A percentile compares a stretch with the other conserved stretches of the same genome.
Conservation (phyloP, 768 basidiomycete species). For the Lentinula detonsa region DNA sequence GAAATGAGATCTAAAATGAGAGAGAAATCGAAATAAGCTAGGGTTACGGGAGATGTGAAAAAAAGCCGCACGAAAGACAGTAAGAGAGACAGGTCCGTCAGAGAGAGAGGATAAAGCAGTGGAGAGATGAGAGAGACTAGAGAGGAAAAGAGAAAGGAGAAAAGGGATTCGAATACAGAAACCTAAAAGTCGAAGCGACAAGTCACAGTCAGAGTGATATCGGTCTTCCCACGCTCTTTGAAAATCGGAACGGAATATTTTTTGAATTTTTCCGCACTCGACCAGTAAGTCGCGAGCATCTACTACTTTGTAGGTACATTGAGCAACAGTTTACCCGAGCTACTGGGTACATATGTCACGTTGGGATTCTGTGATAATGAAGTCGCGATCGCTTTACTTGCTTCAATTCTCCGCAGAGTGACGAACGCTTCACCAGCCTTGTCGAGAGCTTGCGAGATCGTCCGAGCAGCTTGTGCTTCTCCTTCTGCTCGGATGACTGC, state of each 20-base stretch:
- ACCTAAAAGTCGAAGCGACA: conserved; percentile 12
- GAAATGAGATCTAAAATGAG: conserved; percentile 38
- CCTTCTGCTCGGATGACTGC: conserved; percentile 98
- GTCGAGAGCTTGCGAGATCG: conserved; percentile 85
- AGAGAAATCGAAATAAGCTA: conserved; percentile 17
- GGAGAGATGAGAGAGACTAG: conserved; percentile 28
- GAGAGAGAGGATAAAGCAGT: conserved; percentile 35
- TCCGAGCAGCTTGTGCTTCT: conserved; percentile 94
- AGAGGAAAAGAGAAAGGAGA: conserved; percentile 39
- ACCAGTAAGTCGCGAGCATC: not conserved
- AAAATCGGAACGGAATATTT: not conserved
- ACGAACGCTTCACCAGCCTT: conserved; percentile 97
- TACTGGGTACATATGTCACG: conserved; percentile 85
- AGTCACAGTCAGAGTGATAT: conserved; percentile 15
- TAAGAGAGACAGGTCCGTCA: conserved; percentile 55
- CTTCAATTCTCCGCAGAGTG: conserved; percentile 93
- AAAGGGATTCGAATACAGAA: conserved; percentile 30
- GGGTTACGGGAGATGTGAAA: conserved; percentile 22
- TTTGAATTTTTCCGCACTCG: not conserved
- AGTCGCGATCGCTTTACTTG: conserved; percentile 93
- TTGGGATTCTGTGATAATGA: conserved; percentile 76
- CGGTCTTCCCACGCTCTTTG: not conserved
- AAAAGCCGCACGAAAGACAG: conserved; percentile 48
- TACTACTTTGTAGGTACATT: conserved; percentile 64
- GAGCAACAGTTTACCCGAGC: conserved; percentile 74